Evolutionary conservation across 306 rosid species (phyloP), one percentile per base, ranked within the genome.

Genomic region (Lupinus albus): DNA sequence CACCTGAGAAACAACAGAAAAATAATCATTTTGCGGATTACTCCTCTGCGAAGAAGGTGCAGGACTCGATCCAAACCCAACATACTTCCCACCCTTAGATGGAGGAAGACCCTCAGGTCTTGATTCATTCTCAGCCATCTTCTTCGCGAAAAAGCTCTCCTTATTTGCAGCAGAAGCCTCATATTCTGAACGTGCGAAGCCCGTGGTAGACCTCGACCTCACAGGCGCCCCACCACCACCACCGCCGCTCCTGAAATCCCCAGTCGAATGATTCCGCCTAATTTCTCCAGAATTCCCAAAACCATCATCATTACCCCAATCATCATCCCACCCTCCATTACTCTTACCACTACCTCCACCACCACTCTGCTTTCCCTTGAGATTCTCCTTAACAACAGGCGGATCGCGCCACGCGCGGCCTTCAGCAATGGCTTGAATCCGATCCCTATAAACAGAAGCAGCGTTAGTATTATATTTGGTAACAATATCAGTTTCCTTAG

Each of bases 1-100:
- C 62, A 91, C 97, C 97, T 91, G 97, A 57, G 97, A 91, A 76
- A 91, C 95, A 67, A 80, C 94, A 16, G 97, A 85, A 10, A 91
- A 67, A 68, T 84, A 82, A 30, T 91, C 97, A 12, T 75, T 82
- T 42, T 89, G 91, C 7, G 74, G 52, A 65, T 70, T 82, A 55
- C 50, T 83, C 65, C 76, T 75, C 65, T 53, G 94, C 1, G 80
- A 13, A 8, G 80, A 36, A 14, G 92, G 85, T 0, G 68, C 76
- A 0, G 91, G 85, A 38, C 60, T 61, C 11, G 97, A 91, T 44
- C 97, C 97, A 11, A 91, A 91, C 21, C 96, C 97, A 2, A 91
- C 96, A n/a, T 86, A 91, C 75, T 88, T 91, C 44, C 97, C 97
- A 0, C 97, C 97, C 64, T 83, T 91, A 2, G 97, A 88, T 3